Evolutionary conservation across 495 filamentous ascomycete species (phyloP).

Genomic region (Lepraria neglecta): DNA sequence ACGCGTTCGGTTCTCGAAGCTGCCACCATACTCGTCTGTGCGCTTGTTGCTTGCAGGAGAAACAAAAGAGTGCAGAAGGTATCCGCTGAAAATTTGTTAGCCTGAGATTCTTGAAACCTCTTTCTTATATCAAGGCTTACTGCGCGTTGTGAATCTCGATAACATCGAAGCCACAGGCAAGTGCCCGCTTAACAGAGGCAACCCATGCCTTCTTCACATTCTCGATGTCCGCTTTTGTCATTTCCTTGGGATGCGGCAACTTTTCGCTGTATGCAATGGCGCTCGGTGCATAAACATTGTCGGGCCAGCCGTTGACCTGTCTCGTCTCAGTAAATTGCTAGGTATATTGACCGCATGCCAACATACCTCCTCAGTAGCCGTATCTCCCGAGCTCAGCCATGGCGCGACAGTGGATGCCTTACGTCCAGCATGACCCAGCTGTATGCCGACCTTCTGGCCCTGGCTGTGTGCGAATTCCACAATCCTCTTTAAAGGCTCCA

Average conservation of each 20-base stretch:
- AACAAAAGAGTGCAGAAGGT: conserved; percentile 61
- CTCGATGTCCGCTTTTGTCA: conserved; percentile 53
- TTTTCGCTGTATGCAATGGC: conserved; percentile 49
- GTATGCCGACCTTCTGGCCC: conserved; percentile 63
- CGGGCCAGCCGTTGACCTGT: conserved; percentile 55
- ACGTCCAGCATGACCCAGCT: conserved; percentile 71
- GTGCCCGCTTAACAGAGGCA: conserved; percentile 47
- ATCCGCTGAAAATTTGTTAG: conserved; percentile 45
- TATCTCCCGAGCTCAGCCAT: conserved; percentile 48
- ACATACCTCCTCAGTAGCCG: conserved; percentile 44
- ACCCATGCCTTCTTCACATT: conserved; percentile 51
- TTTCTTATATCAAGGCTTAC: conserved; percentile 7
- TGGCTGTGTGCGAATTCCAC: conserved; percentile 67
- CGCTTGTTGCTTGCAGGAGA: conserved; percentile 54
- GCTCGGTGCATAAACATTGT: conserved; percentile 50
- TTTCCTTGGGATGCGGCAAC: conserved; percentile 46
- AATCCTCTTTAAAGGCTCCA: conserved; percentile 53
- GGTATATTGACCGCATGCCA: neutral
- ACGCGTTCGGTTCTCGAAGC: conserved; percentile 51
- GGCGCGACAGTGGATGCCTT: conserved; percentile 65
- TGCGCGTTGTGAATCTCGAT: conserved; percentile 55
- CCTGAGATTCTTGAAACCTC: conserved; percentile 24
- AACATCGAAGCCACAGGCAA: conserved; percentile 54
- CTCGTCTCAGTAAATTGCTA: neutral
- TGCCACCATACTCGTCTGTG: conserved; percentile 60